Evolutionary conservation across 441 rosid species (phyloP), one percentile per base, ranked within the genome.

Genomic region (Isatis lusitanica): DNA sequence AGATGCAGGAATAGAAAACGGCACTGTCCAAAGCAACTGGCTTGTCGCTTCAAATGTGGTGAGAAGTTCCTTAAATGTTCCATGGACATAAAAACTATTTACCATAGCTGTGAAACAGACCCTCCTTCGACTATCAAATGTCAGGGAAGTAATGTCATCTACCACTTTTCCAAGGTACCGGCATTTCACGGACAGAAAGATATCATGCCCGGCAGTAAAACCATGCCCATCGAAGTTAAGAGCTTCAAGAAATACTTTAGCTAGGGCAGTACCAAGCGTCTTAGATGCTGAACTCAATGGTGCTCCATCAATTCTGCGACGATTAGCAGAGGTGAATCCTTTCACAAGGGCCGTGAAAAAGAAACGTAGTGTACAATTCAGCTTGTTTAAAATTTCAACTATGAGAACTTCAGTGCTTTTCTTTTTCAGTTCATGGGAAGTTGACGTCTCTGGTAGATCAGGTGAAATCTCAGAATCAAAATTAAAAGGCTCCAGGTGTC

Each of bases 31-130:
- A 51, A 93, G 81, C 82, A 93, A 76, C 80, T 91, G 97, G 80
- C 97, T 93, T 12, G 98, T 95, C 48, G 98, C 99, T 83, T 88
- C 98, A 83, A 95, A 95, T 46, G 99, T 95, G 55, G 92, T 89
- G 15, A 95, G 90, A 68, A 95, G 83, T 79, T 93, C 92, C 87
- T 80, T 93, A 56, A 95, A 91, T 50, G 97, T 88, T 74, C 90
- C 99, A 78, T 91, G 92, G 51, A 88, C 99, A 76, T 95, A 93
- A 66, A 95, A 91, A 71, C 89, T 90, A 81, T 95, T 93, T 42
- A 95, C 83, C 93, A 95, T 91, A 70, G 87, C 78, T 55, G 98
- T 80, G 78, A 87, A 84, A 80, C 98, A 91, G 52, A 97, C 88
- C 64, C 90, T 88, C 60, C 97, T 83, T 77, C 93, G 87, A 79